Percentiles rank a stretch among this genome's conserved stretches.
These are phyloP conservation scores for Sporisorium graminicola DNA, from an alignment of 1,284 basidiomycete genomes.

Conservation along the genomic window DNA sequence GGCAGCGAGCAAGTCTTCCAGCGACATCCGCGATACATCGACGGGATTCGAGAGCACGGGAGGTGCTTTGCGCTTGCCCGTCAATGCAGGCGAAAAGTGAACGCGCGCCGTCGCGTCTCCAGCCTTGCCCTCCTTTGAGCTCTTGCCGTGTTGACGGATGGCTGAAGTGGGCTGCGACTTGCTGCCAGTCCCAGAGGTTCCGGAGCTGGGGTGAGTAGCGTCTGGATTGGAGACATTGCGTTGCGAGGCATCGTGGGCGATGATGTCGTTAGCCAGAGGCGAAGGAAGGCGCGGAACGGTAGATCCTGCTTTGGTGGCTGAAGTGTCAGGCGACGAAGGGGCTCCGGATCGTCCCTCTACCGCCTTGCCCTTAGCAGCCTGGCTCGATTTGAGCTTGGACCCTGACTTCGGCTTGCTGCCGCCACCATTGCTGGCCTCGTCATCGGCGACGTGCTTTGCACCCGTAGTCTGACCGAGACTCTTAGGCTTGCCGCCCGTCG, in stretches of 20 bases:
- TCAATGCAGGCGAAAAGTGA: constrained; percentile 66
- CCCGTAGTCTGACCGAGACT: constrained; percentile 64
- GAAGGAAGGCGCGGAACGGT: constrained; percentile 38
- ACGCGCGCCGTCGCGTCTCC: constrained; percentile 39
- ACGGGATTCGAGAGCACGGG: constrained; percentile 61
- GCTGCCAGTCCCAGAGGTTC: constrained; percentile 5
- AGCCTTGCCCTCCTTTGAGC: constrained; percentile 36
- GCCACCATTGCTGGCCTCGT: constrained; percentile 17
- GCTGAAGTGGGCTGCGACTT: constrained; percentile 47
- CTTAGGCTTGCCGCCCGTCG: constrained; percentile 70
- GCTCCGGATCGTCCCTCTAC: constrained; percentile 20
- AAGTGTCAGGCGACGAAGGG: constrained; percentile 17
- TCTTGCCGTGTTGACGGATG: constrained; percentile 47
- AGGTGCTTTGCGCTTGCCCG: constrained; percentile 63
- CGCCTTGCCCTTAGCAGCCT: constrained; percentile 21
- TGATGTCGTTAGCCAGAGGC: constrained; percentile 48
- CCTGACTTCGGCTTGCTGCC: constrained; percentile 22
- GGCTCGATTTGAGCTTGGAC: constrained; percentile 25
- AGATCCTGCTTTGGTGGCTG: constrained; percentile 16
- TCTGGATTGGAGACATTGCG: constrained; percentile 8
- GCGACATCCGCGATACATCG: constrained; percentile 70
- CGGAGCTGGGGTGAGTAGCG: neutral
- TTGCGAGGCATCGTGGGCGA: constrained; percentile 14
- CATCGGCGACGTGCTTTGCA: constrained; percentile 30
- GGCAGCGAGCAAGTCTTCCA: constrained; percentile 71